Base-by-base conservation (phyloP, 2,329 filamentous ascomycete genomes). In the Pseudogymnoascus sp. region DNA sequence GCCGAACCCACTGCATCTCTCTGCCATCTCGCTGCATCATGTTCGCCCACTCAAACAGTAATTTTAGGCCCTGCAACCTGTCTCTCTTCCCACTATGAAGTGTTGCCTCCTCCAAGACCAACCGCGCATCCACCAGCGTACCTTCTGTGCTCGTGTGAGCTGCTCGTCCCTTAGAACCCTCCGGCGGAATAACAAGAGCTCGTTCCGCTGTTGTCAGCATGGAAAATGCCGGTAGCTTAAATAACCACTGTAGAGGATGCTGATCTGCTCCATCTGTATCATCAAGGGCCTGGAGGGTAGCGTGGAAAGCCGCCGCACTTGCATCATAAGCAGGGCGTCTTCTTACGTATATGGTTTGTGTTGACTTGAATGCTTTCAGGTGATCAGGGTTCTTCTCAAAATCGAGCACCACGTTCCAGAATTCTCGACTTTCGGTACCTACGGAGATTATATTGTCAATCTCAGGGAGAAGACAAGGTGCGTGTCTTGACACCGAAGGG, bases 361-460 rank as follows among this genome's bases (percentile, higher is more conserved):
- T 82, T 8, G 78, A 77, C 56, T 77, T 78, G 75, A 90, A 89
- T 12, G 82, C 80, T 1, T 77, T 73, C 5, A 84, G 76, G 65
- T 89, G 84, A 0, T 74, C 72, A 5, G 81, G 73, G 66, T 88
- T 85, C 63, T 77, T 76, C 21, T 78, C 77, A 65, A 91, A 84
- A 72, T 90, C 87, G 3, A 90, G 78, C 1, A 82, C 83, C 2
- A 88, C 79, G n/a, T 82, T 84, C 88, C 88, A 90, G 75, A 88
- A 87, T 49, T 85, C 81, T 4, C 81, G 77, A 61, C 82, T 79
- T 6, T 74, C 21, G 3, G 83, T 85, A 46, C 77, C 75, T 9
- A 86, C 74, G 3, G 73, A 75, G 11, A 74, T 72, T 43, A 86
- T 79, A 25, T 74, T 75, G 42, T 77, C 71, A 3, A 85, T 70